Conservation (phyloP, 2,329 filamentous ascomycete genomes). For the Colletotrichum sp. region DNA sequence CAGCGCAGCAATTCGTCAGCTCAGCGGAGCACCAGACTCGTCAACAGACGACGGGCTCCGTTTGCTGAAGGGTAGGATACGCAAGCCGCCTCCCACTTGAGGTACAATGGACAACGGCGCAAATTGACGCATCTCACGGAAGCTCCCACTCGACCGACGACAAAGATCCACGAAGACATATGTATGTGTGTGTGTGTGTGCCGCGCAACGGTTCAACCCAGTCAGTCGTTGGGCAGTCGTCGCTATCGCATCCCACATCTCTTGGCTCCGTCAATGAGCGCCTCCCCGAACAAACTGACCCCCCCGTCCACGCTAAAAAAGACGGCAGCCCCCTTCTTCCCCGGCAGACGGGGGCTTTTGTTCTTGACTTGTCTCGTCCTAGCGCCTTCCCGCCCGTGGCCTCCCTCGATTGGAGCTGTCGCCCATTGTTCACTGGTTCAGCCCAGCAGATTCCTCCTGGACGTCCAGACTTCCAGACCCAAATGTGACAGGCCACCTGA, state of each 20-base stretch:
- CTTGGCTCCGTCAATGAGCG: background rate
- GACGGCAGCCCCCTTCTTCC: background rate
- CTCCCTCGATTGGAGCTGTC: conserved; percentile 9
- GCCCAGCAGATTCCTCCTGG: background rate
- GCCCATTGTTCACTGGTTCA: conserved; percentile 7
- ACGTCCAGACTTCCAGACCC: background rate
- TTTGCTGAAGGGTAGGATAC: background rate
- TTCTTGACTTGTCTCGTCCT: conserved; percentile 12
- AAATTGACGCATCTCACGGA: background rate
- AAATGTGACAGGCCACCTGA: background rate
- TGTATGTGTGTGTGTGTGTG: background rate
- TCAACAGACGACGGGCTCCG: background rate
- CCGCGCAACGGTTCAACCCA: background rate
- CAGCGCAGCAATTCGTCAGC: background rate
- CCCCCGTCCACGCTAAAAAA: conserved; percentile 14
- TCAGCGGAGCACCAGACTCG: background rate
- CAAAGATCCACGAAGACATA: background rate
- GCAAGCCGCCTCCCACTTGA: background rate
- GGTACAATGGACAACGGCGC: background rate
- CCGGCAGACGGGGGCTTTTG: conserved; percentile 3
- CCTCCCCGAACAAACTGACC: background rate
- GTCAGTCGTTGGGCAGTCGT: background rate
- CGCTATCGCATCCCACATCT: background rate
- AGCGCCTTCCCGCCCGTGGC: conserved; percentile 6
- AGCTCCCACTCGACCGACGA: background rate